Percentiles rank a stretch among this genome's conserved stretches.
These are phyloP conservation scores for Pharnaceum exiguum DNA, from an alignment of 148 eudicot genomes.

Conservation along the genomic window DNA sequence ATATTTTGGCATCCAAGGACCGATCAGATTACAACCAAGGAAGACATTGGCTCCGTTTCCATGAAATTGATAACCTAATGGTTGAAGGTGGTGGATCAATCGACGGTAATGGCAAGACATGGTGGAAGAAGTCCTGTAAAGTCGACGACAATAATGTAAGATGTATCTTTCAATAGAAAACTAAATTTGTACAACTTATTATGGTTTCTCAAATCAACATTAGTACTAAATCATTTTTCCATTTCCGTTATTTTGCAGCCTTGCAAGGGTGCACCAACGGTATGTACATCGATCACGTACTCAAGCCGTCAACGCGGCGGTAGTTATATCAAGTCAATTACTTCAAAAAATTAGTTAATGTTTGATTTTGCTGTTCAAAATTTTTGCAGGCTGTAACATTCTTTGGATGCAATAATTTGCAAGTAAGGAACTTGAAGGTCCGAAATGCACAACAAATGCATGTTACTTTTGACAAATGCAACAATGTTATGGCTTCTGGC, in stretches of 20 bases:
- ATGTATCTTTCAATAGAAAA: neutral
- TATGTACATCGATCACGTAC: slow-evolving; percentile 18
- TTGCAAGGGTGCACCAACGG: slow-evolving; percentile 82
- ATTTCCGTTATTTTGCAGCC: slow-evolving; percentile 39
- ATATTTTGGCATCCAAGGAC: slow-evolving; percentile 43
- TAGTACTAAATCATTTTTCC: neutral
- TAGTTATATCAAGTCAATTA: neutral
- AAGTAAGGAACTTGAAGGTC: slow-evolving; percentile 35
- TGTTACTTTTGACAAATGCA: slow-evolving; percentile 39
- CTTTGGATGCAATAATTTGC: slow-evolving; percentile 44
- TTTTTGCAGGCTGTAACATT: slow-evolving; percentile 58
- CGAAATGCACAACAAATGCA: slow-evolving; percentile 79
- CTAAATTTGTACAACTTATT: neutral
- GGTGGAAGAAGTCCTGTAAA: slow-evolving; percentile 92
- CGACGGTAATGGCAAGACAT: slow-evolving; percentile 64
- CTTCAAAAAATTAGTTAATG: neutral
- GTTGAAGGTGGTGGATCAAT: slow-evolving; percentile 61
- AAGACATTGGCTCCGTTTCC: slow-evolving; percentile 48
- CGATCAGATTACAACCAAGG: slow-evolving; percentile 33
- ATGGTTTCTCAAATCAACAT: neutral
- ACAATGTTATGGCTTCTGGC: slow-evolving; percentile 32
- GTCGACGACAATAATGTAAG: slow-evolving; percentile 43
- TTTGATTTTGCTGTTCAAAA: neutral
- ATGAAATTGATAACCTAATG: slow-evolving; percentile 28
- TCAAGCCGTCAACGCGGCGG: neutral